Evolutionary conservation across 257 asterid genomes (phyloP), one percentile per base, ranked within the genome.

Genomic region (Solanum infundibuliforme): DNA sequence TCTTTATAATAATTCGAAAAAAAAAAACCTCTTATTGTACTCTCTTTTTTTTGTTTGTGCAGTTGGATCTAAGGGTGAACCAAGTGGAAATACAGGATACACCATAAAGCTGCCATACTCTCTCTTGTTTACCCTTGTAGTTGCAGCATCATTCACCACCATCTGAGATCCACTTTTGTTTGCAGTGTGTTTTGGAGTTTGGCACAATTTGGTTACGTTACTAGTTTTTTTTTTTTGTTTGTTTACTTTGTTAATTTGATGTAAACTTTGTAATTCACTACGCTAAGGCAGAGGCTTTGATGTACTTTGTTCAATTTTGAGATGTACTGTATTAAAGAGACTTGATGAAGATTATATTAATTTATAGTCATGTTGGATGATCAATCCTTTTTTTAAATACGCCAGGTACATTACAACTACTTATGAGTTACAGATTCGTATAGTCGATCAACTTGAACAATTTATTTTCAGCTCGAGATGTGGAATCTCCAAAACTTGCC

Each of bases 31-130:
- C 36, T 65, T 62, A n/a, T 62, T 23, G 71, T 60, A 60, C 46
- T 41, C 31, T 25, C 2, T 14, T 29, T 13, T n/a, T 12, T 69
- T 29, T 31, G 23, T 69, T 29, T 31, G 38, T n/a, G 79, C 43
- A 82, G 86, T 21, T 82, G 86, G 86, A 82, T 82, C 86, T 29
- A 82, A 29, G 43, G 86, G 85, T 46, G 66, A 43, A 52, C 85
- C 85, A 43, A 79, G 85, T 79, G 66, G 85, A 46, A 48, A 48
- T 82, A 29, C 87, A 85, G 91, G 90, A 23, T 73, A 83, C 62
- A 73, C 89, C 14, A 41, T 87, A 14, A 83, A 62, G 88, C 81
- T 85, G 35, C 25, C 83, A 43, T 73, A 77, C 23, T 52, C 65
- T 65, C 34, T 55, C 32, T 72, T 52, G 55, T 74, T 89, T 87